phyloP scores from a whole-genome alignment of 495 filamentous ascomycete genomes.

The Aspergillus incahuasiensis region DNA sequence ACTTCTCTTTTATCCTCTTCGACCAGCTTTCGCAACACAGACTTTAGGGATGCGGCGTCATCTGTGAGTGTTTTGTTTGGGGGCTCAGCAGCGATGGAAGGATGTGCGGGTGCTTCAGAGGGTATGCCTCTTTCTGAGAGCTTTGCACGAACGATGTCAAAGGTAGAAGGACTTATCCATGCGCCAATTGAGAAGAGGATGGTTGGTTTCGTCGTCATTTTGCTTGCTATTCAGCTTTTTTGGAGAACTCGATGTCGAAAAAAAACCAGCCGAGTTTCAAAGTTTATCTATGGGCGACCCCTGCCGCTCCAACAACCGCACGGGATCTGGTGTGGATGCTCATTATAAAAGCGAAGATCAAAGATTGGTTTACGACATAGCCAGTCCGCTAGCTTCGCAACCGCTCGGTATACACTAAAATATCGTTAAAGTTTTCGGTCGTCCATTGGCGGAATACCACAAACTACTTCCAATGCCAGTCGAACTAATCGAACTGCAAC shows the following conservation, averaged over 20 bases:
- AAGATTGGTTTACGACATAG: slow-evolving; percentile 21
- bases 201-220: slow-evolving; percentile 31
- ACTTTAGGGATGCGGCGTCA: slow-evolving; percentile 29
- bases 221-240: background rate
- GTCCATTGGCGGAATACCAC: too few species aligned
- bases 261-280: background rate
- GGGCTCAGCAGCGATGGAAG: slow-evolving; percentile 38
- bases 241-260: background rate
- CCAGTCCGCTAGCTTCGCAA: background rate
- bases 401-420: too few species aligned
- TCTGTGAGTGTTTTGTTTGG: slow-evolving; percentile 35
- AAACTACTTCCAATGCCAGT: too few species aligned
- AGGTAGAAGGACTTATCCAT: slow-evolving; percentile 36
- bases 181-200: slow-evolving; percentile 49
- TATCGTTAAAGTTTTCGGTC: too few species aligned
- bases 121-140: slow-evolving; percentile 33
- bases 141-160: slow-evolving; percentile 25
- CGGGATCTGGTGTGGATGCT: background rate
- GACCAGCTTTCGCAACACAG: slow-evolving; percentile 22
- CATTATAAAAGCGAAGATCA: background rate
- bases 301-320: background rate
- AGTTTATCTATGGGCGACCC: background rate
- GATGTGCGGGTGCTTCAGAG: slow-evolving; percentile 33
- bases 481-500: too few species aligned
- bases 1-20: slow-evolving; percentile 40